Conservation (phyloP, 176 grass and related monocot species). For the Oryza glaberrima region DNA sequence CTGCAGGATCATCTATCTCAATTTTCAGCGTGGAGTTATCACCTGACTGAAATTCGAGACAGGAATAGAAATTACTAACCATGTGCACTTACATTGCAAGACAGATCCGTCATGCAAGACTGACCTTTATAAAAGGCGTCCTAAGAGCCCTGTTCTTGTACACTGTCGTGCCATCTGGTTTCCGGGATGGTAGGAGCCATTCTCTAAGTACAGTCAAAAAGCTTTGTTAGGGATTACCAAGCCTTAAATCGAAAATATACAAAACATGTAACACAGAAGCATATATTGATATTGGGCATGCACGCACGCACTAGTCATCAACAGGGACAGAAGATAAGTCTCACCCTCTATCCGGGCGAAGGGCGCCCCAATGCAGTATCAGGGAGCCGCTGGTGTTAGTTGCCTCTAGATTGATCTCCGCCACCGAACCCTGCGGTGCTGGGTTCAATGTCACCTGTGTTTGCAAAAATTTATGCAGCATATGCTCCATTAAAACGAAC, state of each 20-base stretch:
- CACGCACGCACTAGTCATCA: background rate
- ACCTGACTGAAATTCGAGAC: conserved; percentile 59
- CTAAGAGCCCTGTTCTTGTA: conserved; percentile 86
- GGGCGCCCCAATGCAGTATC: conserved; percentile 86
- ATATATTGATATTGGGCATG: background rate
- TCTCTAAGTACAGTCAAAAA: conserved; percentile 56
- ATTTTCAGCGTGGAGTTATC: conserved; percentile 72
- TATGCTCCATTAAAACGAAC: conserved; percentile 5
- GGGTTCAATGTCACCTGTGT: conserved; percentile 66
- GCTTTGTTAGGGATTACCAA: conserved; percentile 8
- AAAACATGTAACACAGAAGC: background rate
- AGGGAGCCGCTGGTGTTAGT: conserved; percentile 69
- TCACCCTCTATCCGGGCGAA: conserved; percentile 60
- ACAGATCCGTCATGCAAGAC: conserved; percentile 21
- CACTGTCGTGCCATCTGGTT: conserved; percentile 66
- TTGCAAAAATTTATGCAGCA: conserved; percentile 21
- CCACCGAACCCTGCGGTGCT: conserved; percentile 33
- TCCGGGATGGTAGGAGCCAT: conserved; percentile 69
- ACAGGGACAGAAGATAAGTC: conserved; percentile 14
- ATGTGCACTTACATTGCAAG: background rate
- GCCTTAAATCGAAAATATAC: background rate
- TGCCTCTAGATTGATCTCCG: conserved; percentile 58
- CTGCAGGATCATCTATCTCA: conserved; percentile 79
- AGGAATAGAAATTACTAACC: conserved; percentile 4
- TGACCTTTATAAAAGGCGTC: conserved; percentile 79